Evolutionary conservation across 2,329 filamentous ascomycete species (phyloP), one percentile per base, ranked within the genome.

Genomic region (Aspergillus ochraceoroseus): DNA sequence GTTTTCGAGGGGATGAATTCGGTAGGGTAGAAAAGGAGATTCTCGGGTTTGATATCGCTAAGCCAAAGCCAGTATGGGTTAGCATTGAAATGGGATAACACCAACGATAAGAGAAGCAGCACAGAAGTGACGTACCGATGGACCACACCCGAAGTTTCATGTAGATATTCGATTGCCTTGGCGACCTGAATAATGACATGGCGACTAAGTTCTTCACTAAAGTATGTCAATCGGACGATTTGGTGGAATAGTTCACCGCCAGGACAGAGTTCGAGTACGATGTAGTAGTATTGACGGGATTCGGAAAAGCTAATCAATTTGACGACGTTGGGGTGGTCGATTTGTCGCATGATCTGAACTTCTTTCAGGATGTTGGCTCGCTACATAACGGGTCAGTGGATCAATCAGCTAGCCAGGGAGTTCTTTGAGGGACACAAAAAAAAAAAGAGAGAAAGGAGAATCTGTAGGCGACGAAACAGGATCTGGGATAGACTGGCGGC

Each of bases 221-320:
- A 98, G 65, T 96, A 98, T 9, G 92, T 98, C 62, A 98, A 79
- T 52, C 90, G 85, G 36, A 98, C 92, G 55, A 98, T 96, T 64
- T 96, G 90, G 65, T 98, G 92, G 74, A 98, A 98, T 7, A 98
- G 74, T 69, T 98, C 92, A 59, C 92, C 92, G 44, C 92, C 92
- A 0, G 89, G 88, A 43, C 90, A 94, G 29, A 96, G 76, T 67
- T 98, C 92, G 27, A 98, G 79, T 29, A 98, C 82, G 54, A 98
- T 95, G 70, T 94, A 98, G 68, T 96, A 96, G 64, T 95, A 95
- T 64, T 96, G 88, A 43, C 79, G 77, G 1, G 89, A 94, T 66
- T 98, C 92, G 49, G 85, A 85, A 61, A 96, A 96, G 57, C 95
- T 87, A 57, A 96, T 76, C 43, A 98, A 79, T 62, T 87, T 90